Base-by-base conservation (phyloP, 1,139 yeast species). In the Taphrina wiesneri region DNA sequence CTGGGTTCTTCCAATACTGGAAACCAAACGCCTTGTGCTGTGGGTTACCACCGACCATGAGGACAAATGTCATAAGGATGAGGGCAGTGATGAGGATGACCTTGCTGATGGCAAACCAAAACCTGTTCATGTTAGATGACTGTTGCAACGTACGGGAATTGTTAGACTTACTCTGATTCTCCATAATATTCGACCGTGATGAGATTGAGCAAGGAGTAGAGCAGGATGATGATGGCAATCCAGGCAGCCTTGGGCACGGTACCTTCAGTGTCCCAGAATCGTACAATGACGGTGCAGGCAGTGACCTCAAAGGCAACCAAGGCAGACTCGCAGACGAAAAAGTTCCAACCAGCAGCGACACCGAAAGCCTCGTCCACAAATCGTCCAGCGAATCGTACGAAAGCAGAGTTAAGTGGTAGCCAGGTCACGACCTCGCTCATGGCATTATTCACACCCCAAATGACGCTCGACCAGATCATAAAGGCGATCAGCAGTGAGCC, bases 401-500 rank as follows among this genome's bases (percentile, higher is more conserved):
- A 87, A 6, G 96, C 95, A 63, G 90, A 91, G 30, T 89, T 87
- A 32, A 88, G 83, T 0, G 96, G 95, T 26, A 89, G 84, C 70
- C 90, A 80, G 0, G 96, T 88, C 13, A 89, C 90, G 87, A 90
- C 87, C 76, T 90, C 97, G 69, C 95, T 88, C 74, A 89, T 86
- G 7, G 93, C 85, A 23, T 86, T 78, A 81, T 89, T 83, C 0
- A 95, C 85, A 0, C 87, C 82, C 53, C 86, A 75, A 0, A 89
- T 91, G n/a, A 90, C 81, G 0, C 84, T 73, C 0, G 95, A 95
- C 46, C 90, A 83, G 11, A 89, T 76, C 0, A 81, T 69, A 72
- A 85, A 90, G 1, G 96, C 96, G 2, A 90, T 73, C 6, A 89
- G 75, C 1, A 91, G 83, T 0, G 96, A 96, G 67, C 90, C 78